phyloP scores from a whole-genome alignment of 73 alveolate genomes.

The Tetrahymena borealis region DNA sequence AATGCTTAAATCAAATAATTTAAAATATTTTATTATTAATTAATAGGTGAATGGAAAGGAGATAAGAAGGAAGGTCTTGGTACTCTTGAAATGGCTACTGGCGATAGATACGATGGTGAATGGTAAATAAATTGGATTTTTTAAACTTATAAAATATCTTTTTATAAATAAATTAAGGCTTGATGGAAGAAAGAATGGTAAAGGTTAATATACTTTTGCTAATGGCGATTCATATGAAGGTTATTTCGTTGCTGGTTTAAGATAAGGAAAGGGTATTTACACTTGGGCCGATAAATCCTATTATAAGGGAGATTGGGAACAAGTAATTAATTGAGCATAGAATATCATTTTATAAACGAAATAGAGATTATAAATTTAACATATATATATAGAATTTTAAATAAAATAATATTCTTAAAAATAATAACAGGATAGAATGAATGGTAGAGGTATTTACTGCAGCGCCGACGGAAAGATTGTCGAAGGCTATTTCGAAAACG shows the following conservation, averaged over 20 bases:
- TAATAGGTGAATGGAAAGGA: constrained; percentile 28
- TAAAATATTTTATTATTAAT: neutral
- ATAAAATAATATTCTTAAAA: neutral
- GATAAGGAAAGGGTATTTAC: constrained; percentile 72
- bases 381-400: neutral
- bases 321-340: no score
- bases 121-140: neutral
- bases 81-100: constrained; percentile 30
- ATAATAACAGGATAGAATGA: constrained; percentile 35
- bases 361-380: no score
- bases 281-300: constrained; percentile 70
- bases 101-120: constrained; percentile 40
- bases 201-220: constrained; percentile 41
- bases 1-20: neutral
- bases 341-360: no score
- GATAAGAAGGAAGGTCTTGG: constrained; percentile 35
- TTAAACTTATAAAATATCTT: neutral
- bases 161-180: neutral
- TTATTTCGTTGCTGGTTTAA: constrained; percentile 34
- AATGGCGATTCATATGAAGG: constrained; percentile 52
- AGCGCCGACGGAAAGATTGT: constrained; percentile 30
- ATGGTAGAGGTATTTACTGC: constrained; percentile 36
- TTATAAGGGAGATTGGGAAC: constrained; percentile 58
- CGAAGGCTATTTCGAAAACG: constrained; percentile 35
- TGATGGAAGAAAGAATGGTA: constrained; percentile 50